Evolutionary conservation across 2,329 filamentous ascomycete species (phyloP).

Genomic region (Exophiala phaeomuriformis): DNA sequence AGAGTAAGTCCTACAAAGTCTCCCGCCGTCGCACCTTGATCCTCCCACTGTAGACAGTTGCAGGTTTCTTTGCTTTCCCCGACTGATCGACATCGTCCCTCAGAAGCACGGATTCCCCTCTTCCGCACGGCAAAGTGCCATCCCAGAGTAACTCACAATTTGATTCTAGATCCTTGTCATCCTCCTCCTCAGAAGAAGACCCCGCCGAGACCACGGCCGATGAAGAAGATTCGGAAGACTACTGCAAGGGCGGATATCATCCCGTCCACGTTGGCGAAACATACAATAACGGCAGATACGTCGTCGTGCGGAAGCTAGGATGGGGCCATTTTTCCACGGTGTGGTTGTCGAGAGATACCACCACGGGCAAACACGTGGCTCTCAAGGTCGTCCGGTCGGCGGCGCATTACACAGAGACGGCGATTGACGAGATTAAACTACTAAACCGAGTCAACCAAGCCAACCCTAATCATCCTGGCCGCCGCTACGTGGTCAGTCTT

Average conservation of each 20-base stretch:
- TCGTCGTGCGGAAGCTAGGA: conserved; percentile 88
- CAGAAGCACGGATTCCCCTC: conserved; percentile 33
- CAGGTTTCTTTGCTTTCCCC: conserved; percentile 6
- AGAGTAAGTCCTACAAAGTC: conserved; percentile 22
- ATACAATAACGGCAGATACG: conserved; percentile 97
- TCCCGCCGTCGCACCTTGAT: conserved; percentile 1
- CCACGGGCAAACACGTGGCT: conserved; percentile 85
- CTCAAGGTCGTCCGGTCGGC: conserved; percentile 96
- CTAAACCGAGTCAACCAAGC: conserved; percentile 94
- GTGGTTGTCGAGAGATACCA: conserved; percentile 76
- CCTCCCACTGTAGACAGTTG: conserved; percentile 6
- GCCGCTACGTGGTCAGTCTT: conserved; percentile 90
- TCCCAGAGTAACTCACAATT: conserved; percentile 47
- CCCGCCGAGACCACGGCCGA: conserved; percentile 82
- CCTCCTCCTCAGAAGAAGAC: conserved; percentile 72
- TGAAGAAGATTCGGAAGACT: conserved; percentile 98
- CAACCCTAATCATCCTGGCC: conserved; percentile 87
- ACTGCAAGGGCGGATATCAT: conserved; percentile 98
- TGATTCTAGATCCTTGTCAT: conserved; percentile 68
- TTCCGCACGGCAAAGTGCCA: conserved; percentile 38
- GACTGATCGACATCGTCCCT: conserved; percentile 21
- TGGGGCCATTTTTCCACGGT: conserved; percentile 99
- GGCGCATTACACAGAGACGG: conserved; percentile 97
- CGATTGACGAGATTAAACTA: conserved; percentile 97
- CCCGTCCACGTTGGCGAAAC: conserved; percentile 89